These are phyloP conservation scores for Emericellopsis atlantica DNA, from an alignment of 2,329 filamentous ascomycete species.

Conservation along the genomic window DNA sequence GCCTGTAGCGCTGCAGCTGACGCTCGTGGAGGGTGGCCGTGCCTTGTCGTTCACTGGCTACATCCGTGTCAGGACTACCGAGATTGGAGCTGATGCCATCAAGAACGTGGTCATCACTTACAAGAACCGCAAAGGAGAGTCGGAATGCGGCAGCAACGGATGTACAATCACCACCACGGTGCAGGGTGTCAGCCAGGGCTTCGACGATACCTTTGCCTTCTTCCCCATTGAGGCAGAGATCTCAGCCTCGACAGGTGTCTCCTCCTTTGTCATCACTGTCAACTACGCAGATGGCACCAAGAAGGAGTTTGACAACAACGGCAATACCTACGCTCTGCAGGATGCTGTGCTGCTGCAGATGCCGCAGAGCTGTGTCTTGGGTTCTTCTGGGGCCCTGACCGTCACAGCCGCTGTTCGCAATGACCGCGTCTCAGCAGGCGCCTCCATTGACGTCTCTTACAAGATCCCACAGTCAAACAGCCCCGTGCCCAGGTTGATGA, in stretches of 20 bases:
- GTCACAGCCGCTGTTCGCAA: slow-evolving; percentile 36
- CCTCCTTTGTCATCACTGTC: slow-evolving; percentile 44
- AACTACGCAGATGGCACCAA: slow-evolving; percentile 32
- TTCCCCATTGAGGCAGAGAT: slow-evolving; percentile 37
- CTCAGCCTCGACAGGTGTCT: slow-evolving; percentile 43
- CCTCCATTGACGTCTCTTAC: slow-evolving; percentile 28
- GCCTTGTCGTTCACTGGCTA: slow-evolving; percentile 21
- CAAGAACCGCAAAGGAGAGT: slow-evolving; percentile 38
- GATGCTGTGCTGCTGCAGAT: slow-evolving; percentile 42
- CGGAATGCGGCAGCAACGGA: slow-evolving; percentile 24
- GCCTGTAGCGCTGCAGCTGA: slow-evolving; percentile 43
- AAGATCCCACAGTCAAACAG: slow-evolving; percentile 25
- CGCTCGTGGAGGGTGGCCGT: slow-evolving; percentile 32
- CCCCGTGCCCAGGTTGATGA: slow-evolving; percentile 27
- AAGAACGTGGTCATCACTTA: slow-evolving; percentile 38
- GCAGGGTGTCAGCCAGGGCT: slow-evolving; percentile 37
- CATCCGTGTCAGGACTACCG: slow-evolving; percentile 13
- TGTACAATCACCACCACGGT: slow-evolving; percentile 32
- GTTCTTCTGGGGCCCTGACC: slow-evolving; percentile 26
- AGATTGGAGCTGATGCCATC: slow-evolving; percentile 26
- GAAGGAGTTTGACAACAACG: slow-evolving; percentile 42
- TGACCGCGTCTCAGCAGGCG: slow-evolving; percentile 26
- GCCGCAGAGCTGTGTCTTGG: slow-evolving; percentile 42
- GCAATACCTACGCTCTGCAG: slow-evolving; percentile 37
- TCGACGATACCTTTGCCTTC: slow-evolving; percentile 49